Conservation (phyloP, 1,284 basidiomycete species). For the Pascua sp. region DNA sequence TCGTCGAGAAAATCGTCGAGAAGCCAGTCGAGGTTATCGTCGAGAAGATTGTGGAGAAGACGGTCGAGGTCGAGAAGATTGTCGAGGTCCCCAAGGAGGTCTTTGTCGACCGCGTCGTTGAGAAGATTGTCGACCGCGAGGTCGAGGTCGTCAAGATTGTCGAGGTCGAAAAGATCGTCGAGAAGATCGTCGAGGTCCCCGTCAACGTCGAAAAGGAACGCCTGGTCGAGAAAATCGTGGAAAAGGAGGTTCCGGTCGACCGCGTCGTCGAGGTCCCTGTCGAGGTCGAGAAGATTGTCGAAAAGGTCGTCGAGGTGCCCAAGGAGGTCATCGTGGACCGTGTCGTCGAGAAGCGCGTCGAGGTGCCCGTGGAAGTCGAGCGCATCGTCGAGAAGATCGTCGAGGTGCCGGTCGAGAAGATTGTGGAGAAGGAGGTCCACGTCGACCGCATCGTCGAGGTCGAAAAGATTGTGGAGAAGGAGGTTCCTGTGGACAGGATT, state of each 20-base stretch:
- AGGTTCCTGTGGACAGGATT: conserved; percentile 43
- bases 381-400: conserved; percentile 45
- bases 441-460: conserved; percentile 30
- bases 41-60: conserved; percentile 41
- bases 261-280: conserved; percentile 32
- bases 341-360: conserved; percentile 48
- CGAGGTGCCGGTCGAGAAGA: conserved; percentile 36
- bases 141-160: conserved; percentile 47
- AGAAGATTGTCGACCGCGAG: conserved; percentile 39
- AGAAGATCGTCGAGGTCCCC: conserved; percentile 37
- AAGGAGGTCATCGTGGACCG: conserved; percentile 43
- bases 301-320: conserved; percentile 42
- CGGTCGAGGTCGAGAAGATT: conserved; percentile 44
- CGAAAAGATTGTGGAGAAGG: conserved; percentile 31
- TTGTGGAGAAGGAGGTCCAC: conserved; percentile 40
- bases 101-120: conserved; percentile 34
- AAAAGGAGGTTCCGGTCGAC: conserved; percentile 34
- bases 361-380: conserved; percentile 45
- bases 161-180: conserved; percentile 50
- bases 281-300: conserved; percentile 33
- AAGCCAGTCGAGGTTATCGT: conserved; percentile 28
- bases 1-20: conserved; percentile 40
- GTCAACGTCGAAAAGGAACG: conserved; percentile 44
- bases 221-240: conserved; percentile 45
- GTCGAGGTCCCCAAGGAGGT: conserved; percentile 37